Conservation (phyloP, 1,139 yeast species). For the Magnusiomyces tetraspermus region DNA sequence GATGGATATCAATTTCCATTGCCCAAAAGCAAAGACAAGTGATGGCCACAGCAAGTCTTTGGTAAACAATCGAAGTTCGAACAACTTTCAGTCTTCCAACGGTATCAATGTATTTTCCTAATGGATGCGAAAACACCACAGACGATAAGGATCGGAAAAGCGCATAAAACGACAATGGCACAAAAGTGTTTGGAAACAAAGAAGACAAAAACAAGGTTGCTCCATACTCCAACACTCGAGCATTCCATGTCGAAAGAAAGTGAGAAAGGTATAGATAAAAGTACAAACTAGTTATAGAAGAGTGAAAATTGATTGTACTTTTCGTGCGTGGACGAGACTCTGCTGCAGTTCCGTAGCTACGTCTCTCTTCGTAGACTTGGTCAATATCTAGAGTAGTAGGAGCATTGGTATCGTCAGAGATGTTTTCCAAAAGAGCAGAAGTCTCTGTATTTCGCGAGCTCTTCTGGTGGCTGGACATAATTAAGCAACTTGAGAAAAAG, state of each 20-base stretch:
- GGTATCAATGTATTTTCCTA: conserved; percentile 27
- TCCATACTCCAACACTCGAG: conserved; percentile 32
- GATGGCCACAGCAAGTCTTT: conserved; percentile 28
- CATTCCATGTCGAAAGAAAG: conserved; percentile 32
- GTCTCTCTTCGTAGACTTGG: neutral
- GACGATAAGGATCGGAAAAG: conserved; percentile 26
- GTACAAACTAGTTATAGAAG: neutral
- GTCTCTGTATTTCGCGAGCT: neutral
- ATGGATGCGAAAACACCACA: conserved; percentile 24
- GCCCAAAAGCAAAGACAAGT: conserved; percentile 23
- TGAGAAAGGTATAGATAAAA: conserved; percentile 27
- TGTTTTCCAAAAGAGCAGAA: neutral
- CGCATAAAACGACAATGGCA: conserved; percentile 32
- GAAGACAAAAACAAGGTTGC: conserved; percentile 30
- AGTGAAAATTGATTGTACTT: neutral
- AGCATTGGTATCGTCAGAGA: neutral
- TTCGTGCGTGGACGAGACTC: neutral
- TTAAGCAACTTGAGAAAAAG: too few species aligned
- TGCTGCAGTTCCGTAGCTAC: neutral
- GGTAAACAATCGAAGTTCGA: conserved; percentile 29
- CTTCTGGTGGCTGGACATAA: too few species aligned
- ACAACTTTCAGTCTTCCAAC: conserved; percentile 27
- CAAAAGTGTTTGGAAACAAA: conserved; percentile 27
- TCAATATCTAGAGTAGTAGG: neutral
- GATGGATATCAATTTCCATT: conserved; percentile 12